Evolutionary conservation across 768 basidiomycete genomes (phyloP).

Genomic region (Cytidiella melzeri): DNA sequence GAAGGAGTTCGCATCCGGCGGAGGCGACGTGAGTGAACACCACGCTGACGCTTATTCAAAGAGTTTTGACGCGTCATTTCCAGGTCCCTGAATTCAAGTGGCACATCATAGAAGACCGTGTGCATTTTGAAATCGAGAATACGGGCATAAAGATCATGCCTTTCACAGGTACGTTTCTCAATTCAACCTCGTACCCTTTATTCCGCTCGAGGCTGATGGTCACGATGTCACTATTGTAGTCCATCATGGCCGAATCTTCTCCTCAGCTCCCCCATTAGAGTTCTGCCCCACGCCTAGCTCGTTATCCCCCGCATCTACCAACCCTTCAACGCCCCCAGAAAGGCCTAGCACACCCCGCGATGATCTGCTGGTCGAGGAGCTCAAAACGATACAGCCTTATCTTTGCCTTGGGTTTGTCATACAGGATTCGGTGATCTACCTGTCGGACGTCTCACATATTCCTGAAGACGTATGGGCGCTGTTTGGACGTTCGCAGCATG

Average conservation of each 20-base stretch:
- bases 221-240: constrained; percentile 35
- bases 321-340: constrained; percentile 21
- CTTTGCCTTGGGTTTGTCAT: constrained; percentile 66
- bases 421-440: constrained; percentile 61
- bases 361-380: constrained; percentile 1
- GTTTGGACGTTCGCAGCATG: constrained; percentile 25
- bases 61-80: constrained; percentile 2
- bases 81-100: constrained; percentile 80
- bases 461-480: constrained; percentile 66
- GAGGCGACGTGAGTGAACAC: constrained; percentile 54
- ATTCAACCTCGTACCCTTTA: background rate
- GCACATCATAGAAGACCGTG: constrained; percentile 70
- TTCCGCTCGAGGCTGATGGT: background rate
- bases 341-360: constrained; percentile 5
- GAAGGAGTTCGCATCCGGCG: constrained; percentile 71
- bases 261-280: constrained; percentile 31
- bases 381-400: constrained; percentile 43
- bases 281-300: constrained; percentile 36
- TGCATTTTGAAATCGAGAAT: constrained; percentile 60
- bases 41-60: background rate
- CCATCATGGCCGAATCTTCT: constrained; percentile 68
- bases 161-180: constrained; percentile 45
- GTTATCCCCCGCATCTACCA: constrained; percentile 26
- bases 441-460: constrained; percentile 79
- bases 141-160: constrained; percentile 62